Evolutionary conservation across 441 rosid genomes (phyloP).

Genomic region (Breynia disticha): DNA sequence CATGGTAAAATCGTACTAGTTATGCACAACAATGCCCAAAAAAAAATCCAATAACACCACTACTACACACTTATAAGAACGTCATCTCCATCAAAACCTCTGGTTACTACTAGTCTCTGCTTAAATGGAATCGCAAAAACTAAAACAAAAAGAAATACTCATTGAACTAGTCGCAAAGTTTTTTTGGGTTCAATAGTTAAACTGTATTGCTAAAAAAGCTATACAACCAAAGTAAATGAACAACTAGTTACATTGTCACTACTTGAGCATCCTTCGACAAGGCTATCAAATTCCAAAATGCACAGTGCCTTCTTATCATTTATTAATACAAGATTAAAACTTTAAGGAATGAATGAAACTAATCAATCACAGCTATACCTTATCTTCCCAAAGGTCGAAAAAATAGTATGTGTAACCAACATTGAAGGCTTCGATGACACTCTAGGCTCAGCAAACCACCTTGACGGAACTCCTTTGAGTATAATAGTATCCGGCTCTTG

Average conservation of each 20-base stretch:
- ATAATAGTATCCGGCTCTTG: constrained; percentile 73
- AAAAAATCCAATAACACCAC: too few species aligned
- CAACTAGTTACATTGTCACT: too few species aligned
- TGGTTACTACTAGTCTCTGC: too few species aligned
- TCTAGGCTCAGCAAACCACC: constrained; percentile 94
- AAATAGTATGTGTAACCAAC: constrained; percentile 83
- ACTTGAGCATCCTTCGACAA: not conserved
- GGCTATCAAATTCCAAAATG: not conserved
- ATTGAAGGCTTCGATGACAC: constrained; percentile 91
- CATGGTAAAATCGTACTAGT: not conserved
- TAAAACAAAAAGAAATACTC: too few species aligned
- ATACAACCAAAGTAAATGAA: too few species aligned
- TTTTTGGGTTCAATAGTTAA: too few species aligned
- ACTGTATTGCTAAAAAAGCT: too few species aligned
- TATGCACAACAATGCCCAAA: not conserved
- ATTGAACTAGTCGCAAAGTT: too few species aligned
- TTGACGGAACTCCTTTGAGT: constrained; percentile 66
- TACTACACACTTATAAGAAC: too few species aligned
- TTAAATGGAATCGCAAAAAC: too few species aligned
- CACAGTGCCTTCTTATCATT: not conserved
- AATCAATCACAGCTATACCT: constrained; percentile 30
- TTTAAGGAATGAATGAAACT: not conserved
- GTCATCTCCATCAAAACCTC: too few species aligned
- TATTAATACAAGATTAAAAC: not conserved
- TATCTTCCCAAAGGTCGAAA: constrained; percentile 77